These are phyloP conservation scores for Gloeopeniophorella convolvens DNA, from an alignment of 768 basidiomycete genomes.

Conservation along the genomic window DNA sequence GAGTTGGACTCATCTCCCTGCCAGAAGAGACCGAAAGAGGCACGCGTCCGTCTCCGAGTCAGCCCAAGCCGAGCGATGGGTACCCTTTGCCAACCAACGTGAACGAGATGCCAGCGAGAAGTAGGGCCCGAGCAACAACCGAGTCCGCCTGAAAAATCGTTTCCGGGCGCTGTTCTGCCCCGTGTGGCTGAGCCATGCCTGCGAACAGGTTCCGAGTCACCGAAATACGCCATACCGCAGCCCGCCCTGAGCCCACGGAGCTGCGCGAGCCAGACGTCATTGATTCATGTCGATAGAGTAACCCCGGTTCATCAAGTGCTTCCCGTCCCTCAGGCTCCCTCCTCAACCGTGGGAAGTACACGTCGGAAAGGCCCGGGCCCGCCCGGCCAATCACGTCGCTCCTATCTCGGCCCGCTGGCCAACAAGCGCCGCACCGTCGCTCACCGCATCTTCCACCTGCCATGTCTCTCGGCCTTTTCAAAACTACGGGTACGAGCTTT, in stretches of 20 bases:
- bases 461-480: slow-evolving; percentile 16
- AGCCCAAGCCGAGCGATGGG: not conserved
- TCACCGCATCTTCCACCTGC: not conserved
- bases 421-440: not conserved
- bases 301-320: not conserved
- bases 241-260: slow-evolving; percentile 8
- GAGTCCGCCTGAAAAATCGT: too few species aligned
- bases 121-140: too few species aligned
- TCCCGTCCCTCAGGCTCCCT: not conserved
- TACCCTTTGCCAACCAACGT: slow-evolving; percentile 1
- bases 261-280: slow-evolving; percentile 10
- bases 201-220: slow-evolving; percentile 10
- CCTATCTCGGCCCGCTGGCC: not conserved
- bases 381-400: not conserved
- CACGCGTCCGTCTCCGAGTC: not conserved
- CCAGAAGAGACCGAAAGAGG: too few species aligned
- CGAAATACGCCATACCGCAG: not conserved
- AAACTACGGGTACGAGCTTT: slow-evolving; percentile 4
- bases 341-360: not conserved
- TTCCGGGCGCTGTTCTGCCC: too few species aligned
- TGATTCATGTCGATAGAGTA: slow-evolving; percentile 12
- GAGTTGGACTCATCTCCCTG: too few species aligned
- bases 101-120: not conserved
- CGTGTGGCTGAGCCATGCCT: not conserved
- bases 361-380: not conserved